Percentiles rank a stretch among this genome's conserved stretches.
These are phyloP conservation scores for Clathrus columnatus DNA, from an alignment of 768 basidiomycete species.

Conservation along the genomic window DNA sequence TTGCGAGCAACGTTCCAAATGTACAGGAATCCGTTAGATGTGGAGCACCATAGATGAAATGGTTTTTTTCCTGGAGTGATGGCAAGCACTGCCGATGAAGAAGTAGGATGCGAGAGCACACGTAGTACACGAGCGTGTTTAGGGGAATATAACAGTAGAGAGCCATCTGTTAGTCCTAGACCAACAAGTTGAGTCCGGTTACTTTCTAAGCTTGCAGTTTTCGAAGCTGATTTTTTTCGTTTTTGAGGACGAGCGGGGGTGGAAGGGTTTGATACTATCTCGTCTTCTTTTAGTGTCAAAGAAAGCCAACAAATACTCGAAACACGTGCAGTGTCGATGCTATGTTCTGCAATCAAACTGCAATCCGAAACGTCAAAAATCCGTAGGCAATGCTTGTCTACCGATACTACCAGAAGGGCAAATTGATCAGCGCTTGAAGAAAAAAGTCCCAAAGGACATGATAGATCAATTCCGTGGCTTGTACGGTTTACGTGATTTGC, in stretches of 20 bases:
- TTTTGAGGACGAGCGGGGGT: slow-evolving; percentile 24
- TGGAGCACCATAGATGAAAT: slow-evolving; percentile 44
- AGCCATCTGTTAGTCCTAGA: slow-evolving; percentile 54
- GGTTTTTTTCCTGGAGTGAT: slow-evolving; percentile 27
- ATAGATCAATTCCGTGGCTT: neutral
- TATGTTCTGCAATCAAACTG: slow-evolving; percentile 48
- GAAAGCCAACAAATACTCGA: slow-evolving; percentile 45
- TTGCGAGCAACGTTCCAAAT: slow-evolving; percentile 49
- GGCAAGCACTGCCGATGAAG: slow-evolving; percentile 44
- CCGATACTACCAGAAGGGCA: slow-evolving; percentile 52
- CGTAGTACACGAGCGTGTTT: slow-evolving; percentile 46
- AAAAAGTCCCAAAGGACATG: slow-evolving; percentile 43
- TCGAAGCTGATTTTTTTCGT: slow-evolving; percentile 25
- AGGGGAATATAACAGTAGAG: slow-evolving; percentile 53
- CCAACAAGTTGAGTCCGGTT: slow-evolving; percentile 36
- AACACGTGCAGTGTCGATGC: slow-evolving; percentile 46
- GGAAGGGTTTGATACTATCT: slow-evolving; percentile 26
- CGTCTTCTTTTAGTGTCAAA: slow-evolving; percentile 25
- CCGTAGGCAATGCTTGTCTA: slow-evolving; percentile 65
- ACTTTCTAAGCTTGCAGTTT: slow-evolving; percentile 1
- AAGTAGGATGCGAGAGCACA: slow-evolving; percentile 47
- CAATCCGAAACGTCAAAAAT: slow-evolving; percentile 52
- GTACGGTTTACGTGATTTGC: slow-evolving; percentile 22
- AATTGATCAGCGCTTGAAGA: slow-evolving; percentile 49
- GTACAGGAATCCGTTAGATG: slow-evolving; percentile 47